These are phyloP conservation scores for Osmozyma mogii DNA, from an alignment of 805 yeast species.

Conservation along the genomic window DNA sequence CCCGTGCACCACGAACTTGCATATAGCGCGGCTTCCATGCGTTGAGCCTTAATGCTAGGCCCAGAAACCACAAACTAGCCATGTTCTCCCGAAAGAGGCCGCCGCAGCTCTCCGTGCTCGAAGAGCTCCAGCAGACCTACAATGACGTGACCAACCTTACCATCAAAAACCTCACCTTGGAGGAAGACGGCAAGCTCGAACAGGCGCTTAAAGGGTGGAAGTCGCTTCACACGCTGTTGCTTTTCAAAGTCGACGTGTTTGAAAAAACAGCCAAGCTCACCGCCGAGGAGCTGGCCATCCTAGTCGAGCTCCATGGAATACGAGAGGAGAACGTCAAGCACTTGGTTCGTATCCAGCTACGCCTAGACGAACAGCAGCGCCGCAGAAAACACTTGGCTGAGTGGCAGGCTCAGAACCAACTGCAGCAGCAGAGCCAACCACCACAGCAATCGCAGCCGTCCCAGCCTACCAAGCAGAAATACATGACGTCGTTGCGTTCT, in stretches of 20 bases:
- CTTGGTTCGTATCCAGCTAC: conserved; percentile 31
- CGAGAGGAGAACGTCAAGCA: conserved; percentile 38
- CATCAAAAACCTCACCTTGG: conserved; percentile 48
- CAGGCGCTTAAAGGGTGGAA: conserved; percentile 71
- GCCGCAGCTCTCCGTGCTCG: conserved; percentile 41
- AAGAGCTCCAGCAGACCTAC: conserved; percentile 52
- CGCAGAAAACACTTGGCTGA: too few relatives aligned
- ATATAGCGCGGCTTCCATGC: too few relatives aligned
- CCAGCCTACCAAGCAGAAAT: conserved; percentile 8
- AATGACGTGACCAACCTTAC: conserved; percentile 55
- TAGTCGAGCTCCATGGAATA: conserved; percentile 25
- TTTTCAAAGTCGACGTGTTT: conserved; percentile 48
- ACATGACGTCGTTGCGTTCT: conserved; percentile 20
- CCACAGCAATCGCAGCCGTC: conserved; percentile 9
- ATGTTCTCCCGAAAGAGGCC: conserved; percentile 56
- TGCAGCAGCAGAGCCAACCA: conserved; percentile 4
- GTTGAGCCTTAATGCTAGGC: too few relatives aligned
- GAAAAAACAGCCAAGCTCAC: conserved; percentile 33
- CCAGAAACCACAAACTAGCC: neutral
- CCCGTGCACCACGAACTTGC: too few relatives aligned
- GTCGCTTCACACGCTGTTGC: conserved; percentile 53
- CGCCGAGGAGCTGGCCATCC: conserved; percentile 9
- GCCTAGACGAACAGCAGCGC: conserved; percentile 26
- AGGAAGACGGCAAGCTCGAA: conserved; percentile 43
- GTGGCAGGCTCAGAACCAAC: conserved; percentile 5